Evolutionary conservation across 2,329 filamentous ascomycete genomes (phyloP), one percentile per base, ranked within the genome.

Genomic region (Pleoardoris graminearum): DNA sequence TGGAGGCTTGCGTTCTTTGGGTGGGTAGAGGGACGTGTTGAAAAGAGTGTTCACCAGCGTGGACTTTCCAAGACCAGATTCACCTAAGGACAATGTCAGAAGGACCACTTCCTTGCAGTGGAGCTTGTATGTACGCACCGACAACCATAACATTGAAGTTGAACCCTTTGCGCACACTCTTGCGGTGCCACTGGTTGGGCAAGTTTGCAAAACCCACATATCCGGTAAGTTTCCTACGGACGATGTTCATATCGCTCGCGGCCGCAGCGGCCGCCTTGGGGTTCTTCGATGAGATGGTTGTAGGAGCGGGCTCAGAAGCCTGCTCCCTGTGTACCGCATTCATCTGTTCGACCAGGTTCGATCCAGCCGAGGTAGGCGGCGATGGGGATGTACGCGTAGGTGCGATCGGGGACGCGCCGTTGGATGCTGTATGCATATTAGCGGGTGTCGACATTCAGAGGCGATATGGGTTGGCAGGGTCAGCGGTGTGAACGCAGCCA

Each of bases 91-190:
- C 49, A 25, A 47, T 35, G 51, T 67, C 59, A 69, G 60, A 49
- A 21, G 10, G n/a, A 52, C 14, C 21, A 10, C 3, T n/a, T 29
- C 30, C 32, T 41, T 23, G 12, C 29, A 11, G 2, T 12, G 17
- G 27, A 14, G 14, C n/a, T 17, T 30, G 43, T 47, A 48, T 35
- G 50, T 30, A 87, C 92, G 73, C 83, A 97, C 94, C 94, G 79
- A 99, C 94, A 78, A 99, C 94, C 94, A 99, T 99, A 66, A 99
- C 94, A 75, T 99, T 99, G 84, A 99, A 99, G 85, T 97, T 99
- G 85, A 99, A 99, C 58, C 94, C 94, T 80, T 99, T 99, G 75
- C 94, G 91, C 71, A 99, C 94, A 85, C 92, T 97, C 88, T 99
- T 99, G 78, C 94, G 93, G 83, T 99, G 94, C 94, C 94, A 99